Conservation (phyloP, 805 yeast genomes). For the Metschnikowia baotianmanensis region DNA sequence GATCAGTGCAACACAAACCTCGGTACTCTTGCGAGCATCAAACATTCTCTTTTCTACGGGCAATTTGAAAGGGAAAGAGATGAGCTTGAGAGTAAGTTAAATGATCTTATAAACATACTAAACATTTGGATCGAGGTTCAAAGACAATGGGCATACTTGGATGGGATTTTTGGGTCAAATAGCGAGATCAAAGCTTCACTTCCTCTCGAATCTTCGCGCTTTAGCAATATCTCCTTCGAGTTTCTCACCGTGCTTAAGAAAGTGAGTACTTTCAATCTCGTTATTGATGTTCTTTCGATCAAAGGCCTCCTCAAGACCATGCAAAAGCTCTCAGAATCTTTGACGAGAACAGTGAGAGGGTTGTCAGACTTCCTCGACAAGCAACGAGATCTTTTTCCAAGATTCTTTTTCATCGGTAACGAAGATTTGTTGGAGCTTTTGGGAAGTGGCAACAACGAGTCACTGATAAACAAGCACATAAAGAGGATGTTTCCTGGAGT, state of each 20-base stretch:
- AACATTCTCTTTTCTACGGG: constrained; percentile 57
- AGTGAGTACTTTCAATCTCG: constrained; percentile 47
- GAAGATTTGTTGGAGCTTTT: constrained; percentile 83
- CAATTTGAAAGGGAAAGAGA: constrained; percentile 58
- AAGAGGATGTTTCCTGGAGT: constrained; percentile 73
- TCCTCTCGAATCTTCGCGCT: constrained; percentile 69
- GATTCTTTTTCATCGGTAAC: constrained; percentile 86
- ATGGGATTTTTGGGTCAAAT: constrained; percentile 64
- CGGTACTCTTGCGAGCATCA: constrained; percentile 65
- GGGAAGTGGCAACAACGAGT: constrained; percentile 56
- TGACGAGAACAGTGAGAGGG: constrained; percentile 59
- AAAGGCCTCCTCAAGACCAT: constrained; percentile 48
- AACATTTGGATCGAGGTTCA: constrained; percentile 83
- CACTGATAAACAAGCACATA: constrained; percentile 55
- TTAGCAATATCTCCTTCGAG: constrained; percentile 61
- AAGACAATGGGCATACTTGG: constrained; percentile 82
- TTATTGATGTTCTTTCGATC: constrained; percentile 53
- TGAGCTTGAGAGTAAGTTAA: constrained; percentile 57
- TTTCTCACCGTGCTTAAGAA: constrained; percentile 50
- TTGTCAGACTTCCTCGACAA: constrained; percentile 75
- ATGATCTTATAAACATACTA: constrained; percentile 47
- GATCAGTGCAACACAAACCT: constrained; percentile 60
- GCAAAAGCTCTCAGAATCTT: constrained; percentile 51
- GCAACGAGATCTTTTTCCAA: constrained; percentile 73
- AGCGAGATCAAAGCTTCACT: constrained; percentile 61